Conservation (phyloP, 1,284 basidiomycete species). For the Pulveroboletus sp. region DNA sequence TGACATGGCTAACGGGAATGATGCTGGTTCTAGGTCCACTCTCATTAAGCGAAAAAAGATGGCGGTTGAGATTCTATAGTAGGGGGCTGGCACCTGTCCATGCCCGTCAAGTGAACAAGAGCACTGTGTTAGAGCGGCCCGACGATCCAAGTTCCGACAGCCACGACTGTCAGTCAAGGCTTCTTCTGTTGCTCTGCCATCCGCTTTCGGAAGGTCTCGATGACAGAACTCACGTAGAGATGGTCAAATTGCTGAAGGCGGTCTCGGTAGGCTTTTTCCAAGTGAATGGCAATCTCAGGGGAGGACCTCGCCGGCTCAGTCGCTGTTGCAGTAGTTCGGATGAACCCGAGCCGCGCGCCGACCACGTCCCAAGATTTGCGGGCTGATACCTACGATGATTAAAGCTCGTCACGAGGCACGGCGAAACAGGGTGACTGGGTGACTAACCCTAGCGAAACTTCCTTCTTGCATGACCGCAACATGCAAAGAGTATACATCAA, state of each 20-base stretch:
- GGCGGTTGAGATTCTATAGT: slow-evolving; percentile 20
- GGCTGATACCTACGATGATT: slow-evolving; percentile 23
- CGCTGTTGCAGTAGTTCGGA: slow-evolving; percentile 27
- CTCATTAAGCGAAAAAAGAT: slow-evolving; percentile 4
- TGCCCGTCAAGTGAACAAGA: slow-evolving; percentile 7
- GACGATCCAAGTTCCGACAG: slow-evolving; percentile 14
- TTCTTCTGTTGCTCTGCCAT: slow-evolving; percentile 39
- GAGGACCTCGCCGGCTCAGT: slow-evolving; percentile 29
- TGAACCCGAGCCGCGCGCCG: slow-evolving; percentile 33
- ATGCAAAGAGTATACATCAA: slow-evolving; percentile 36
- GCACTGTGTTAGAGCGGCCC: neutral
- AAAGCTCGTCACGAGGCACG: slow-evolving; percentile 3
- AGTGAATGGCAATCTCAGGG: slow-evolving; percentile 29
- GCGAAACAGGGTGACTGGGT: slow-evolving; percentile 8
- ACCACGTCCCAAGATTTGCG: slow-evolving; percentile 36
- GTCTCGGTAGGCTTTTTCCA: slow-evolving; percentile 33
- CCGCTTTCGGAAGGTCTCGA: slow-evolving; percentile 37
- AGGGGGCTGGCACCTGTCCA: slow-evolving; percentile 12
- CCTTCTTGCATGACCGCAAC: slow-evolving; percentile 38
- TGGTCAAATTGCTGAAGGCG: slow-evolving; percentile 39
- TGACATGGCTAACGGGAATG: neutral
- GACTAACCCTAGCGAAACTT: slow-evolving; percentile 33
- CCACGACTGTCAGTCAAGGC: slow-evolving; percentile 23
- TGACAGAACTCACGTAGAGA: slow-evolving; percentile 37
- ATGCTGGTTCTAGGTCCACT: slow-evolving; percentile 1